Base-by-base conservation (phyloP, 1,284 basidiomycete genomes). In the Leccinum huronense region DNA sequence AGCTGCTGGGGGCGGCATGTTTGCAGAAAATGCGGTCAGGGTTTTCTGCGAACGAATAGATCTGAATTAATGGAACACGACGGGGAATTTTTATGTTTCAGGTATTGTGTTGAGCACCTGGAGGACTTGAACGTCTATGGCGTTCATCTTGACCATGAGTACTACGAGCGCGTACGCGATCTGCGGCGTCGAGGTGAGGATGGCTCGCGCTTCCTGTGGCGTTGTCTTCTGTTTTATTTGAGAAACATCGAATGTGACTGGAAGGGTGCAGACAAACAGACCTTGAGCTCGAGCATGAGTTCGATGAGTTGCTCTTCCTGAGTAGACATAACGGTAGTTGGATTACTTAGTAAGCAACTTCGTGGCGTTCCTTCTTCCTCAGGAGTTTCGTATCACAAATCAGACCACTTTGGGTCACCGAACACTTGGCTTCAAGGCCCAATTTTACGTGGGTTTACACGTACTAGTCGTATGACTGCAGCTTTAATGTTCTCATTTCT, bases 101-200 rank as follows among this genome's bases (percentile, higher is more conserved):
- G 23, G 48, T 13, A 51, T 51, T 19, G 11, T 19, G 10, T 23
- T n/a, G 23, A 14, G 33, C 68, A 90, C 90, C 78, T 90, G 87
- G 63, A 91, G 84, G 7, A 89, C 87, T 54, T 90, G 87, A 60
- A 88, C 79, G 63, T 90, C 86, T 45, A 92, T 81, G 0, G 88
- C 87, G 63, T 87, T 86, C 77, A 92, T 84, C 65, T 84, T 85
- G 16, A 89, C 87, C 88, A 92, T 90, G 48, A 91, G 83, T 1
- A 83, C 81, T 65, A 91, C 87, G 1, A 92, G 78, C 1, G 88
- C 88, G 73, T 90, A 91, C 0, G 89, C 86, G 64, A 92, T 90
- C 62, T 85, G 84, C 0, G 90, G 90, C 66, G 90, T 88, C 11
- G 81, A 80, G 67, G 88, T 88, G 53, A 92, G 79, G 67, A 92